Evolutionary conservation across 108 stramenopile species (phyloP), one percentile per base, ranked within the genome.

Genomic region (Skeletonema tropicum): DNA sequence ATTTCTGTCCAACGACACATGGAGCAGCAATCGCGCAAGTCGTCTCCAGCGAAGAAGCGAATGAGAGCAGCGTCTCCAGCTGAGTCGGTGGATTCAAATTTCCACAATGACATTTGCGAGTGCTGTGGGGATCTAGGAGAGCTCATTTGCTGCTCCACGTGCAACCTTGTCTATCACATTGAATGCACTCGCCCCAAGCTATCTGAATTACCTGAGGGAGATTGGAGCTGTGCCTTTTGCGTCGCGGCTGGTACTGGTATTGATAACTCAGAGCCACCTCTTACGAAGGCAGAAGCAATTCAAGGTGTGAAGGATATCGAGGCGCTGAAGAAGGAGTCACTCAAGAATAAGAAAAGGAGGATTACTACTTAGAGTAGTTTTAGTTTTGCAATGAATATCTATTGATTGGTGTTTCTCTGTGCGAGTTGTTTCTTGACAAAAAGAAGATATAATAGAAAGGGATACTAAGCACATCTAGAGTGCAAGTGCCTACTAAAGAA

Each of bases 101-200:
- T 52, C 23, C 85, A 87, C 58, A 86, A 84, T 72, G 87, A 87
- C 46, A 38, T 82, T 19, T 87, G 87, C 57, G 87, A 87, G 57
- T 82, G 76, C 35, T 87, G 87, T 63, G 84, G 82, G 14, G 66
- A 76, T 15, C 83, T 65, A 5, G 90, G 88, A 19, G 88, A 93
- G 64, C 75, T 97, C 10, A 55, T 96, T 21, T 92, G 90, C 66
- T 97, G 97, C 77, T 85, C 84, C 38, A 96, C 94, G 4, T 97
- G 97, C 81, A 87, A 80, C 70, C 69, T 93, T n/a, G 92, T 89
- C 17, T 97, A 94, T 82, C 97, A 97, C 81, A 36, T 86, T 55
- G 70, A 67, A 14, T 97, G 97, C 80, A 63, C 89, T 15, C 92
- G 95, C 30, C 97, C 97, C 9, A 62, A 45, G 23, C 41, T 91